Conservation (phyloP, 108 stramenopile genomes). For the Nannochloropsis salina region DNA sequence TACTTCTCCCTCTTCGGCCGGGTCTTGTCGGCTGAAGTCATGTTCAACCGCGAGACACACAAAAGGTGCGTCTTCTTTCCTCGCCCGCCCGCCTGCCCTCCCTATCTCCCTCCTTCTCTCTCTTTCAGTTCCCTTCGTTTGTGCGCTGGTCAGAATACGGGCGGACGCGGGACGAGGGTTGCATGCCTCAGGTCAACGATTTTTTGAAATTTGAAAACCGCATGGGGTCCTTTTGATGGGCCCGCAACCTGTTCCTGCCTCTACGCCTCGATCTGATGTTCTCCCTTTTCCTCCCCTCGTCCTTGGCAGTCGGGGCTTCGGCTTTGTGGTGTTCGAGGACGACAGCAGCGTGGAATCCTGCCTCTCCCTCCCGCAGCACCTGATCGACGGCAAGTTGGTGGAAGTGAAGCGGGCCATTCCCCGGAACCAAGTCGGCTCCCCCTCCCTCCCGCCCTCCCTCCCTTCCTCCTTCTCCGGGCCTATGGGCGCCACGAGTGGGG, state of each 20-base stretch:
- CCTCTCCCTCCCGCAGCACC: constrained; percentile 42
- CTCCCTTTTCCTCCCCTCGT: background rate
- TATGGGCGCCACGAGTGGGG: constrained; percentile 1
- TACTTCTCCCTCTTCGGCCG: constrained; percentile 55
- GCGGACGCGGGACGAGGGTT: no score
- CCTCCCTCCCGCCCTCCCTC: constrained; percentile 28
- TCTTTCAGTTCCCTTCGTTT: background rate
- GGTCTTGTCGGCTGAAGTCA: constrained; percentile 52
- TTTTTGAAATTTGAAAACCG: no score
- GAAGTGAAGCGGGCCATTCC: constrained; percentile 50
- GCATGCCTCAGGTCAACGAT: no score
- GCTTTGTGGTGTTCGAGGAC: constrained; percentile 56
- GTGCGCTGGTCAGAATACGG: no score
- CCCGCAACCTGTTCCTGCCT: no score
- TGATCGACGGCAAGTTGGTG: constrained; percentile 56
- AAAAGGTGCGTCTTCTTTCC: constrained; percentile 31
- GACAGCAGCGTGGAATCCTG: constrained; percentile 37
- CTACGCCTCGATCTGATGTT: background rate
- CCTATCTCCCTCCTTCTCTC: background rate
- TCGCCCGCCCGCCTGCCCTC: background rate
- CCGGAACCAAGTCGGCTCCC: constrained; percentile 28
- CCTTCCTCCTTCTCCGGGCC: background rate
- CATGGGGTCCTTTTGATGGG: no score
- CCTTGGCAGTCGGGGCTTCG: constrained; percentile 47
- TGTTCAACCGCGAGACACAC: constrained; percentile 58